Percentiles rank a stretch among this genome's conserved stretches.
phyloP scores from a whole-genome alignment of 176 grass and related monocot genomes.

The Cocos nucifera region DNA sequence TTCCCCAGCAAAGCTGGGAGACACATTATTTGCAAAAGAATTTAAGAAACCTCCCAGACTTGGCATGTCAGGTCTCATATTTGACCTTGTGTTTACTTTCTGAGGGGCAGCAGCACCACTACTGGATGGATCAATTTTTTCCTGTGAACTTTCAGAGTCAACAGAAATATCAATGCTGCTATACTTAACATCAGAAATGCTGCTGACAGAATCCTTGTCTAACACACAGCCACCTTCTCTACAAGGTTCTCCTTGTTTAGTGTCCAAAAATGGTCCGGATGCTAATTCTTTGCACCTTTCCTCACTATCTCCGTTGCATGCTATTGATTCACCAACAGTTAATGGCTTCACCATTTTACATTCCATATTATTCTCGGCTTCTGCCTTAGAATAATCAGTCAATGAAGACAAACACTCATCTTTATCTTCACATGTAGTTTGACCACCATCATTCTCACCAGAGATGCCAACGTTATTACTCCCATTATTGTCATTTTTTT shows the following conservation, averaged over 20 bases:
- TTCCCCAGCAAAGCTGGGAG: conserved; percentile 33
- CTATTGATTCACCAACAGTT: conserved; percentile 23
- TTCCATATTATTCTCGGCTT: conserved; percentile 20
- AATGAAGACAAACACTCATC: conserved; percentile 19
- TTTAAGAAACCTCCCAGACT: conserved; percentile 23
- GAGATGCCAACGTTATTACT: conserved; percentile 15
- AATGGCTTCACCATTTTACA: conserved; percentile 16
- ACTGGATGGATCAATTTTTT: conserved; percentile 24
- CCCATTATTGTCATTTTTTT: conserved; percentile 20
- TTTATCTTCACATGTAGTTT: conserved; percentile 29
- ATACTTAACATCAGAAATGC: conserved; percentile 21
- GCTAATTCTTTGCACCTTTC: not conserved
- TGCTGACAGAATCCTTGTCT: conserved; percentile 26
- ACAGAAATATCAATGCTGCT: conserved; percentile 13
- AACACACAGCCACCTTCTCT: conserved; percentile 22
- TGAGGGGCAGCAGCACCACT: conserved; percentile 22
- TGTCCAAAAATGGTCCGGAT: not conserved
- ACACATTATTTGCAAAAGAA: conserved; percentile 15
- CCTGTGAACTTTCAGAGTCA: conserved; percentile 14
- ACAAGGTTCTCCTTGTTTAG: conserved; percentile 1
- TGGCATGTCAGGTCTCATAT: conserved; percentile 27
- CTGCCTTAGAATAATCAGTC: conserved; percentile 9
- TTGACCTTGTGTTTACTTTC: conserved; percentile 26
- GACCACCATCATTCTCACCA: conserved; percentile 19
- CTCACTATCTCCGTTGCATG: not conserved